Base-by-base conservation (phyloP, 2,329 filamentous ascomycete species). In the Colletotrichum tropicale region DNA sequence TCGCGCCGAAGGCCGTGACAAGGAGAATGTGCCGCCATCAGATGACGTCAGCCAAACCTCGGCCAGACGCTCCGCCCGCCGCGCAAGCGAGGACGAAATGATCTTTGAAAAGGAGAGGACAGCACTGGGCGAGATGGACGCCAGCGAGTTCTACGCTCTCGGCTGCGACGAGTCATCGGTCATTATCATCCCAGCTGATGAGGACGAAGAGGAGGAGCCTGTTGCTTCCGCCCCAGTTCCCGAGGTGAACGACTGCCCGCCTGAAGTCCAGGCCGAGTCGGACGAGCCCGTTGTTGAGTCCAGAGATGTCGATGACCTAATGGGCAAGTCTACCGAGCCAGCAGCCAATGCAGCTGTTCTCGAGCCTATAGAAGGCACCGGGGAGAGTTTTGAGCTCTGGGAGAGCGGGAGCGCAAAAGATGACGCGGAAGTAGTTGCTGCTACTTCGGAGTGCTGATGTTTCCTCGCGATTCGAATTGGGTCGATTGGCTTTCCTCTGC, bases 21-120 rank as follows among this genome's bases (percentile, higher is more conserved):
- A 99, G 88, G 96, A 99, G 87, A 99, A 99, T 82, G 92, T 98
- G 21, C 94, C 96, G 6, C 96, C 96, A 3, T 83, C 86, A 4
- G 90, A 91, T 71, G 92, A 94, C 61, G 84, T 94, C 52, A 91
- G 90, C 32, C 90, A 94, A 80, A 92, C 91, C 0, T 86, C 86
- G 18, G 79, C 80, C 26, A 81, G 84, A 3, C 81, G 82, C 1
- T 79, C 81, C n/a, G 77, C 83, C 28, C 82, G 84, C n/a, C 78
- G 82, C 10, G 78, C 79, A 26, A 78, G 81, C 15, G 80, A 81
- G 26, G 90, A 92, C 66, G 87, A 89, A 74, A 93, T 93, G 88
- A 82, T 90, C 21, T 87, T 93, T 28, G 92, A 94, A 80, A 90
- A 93, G 83, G 86, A 91, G 80, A 91, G 94, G 28, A 86, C 88